A percentile compares a stretch with the other conserved stretches of the same genome.
These are phyloP conservation scores for Pseudohalonectria lignicola DNA, from an alignment of 2,329 filamentous ascomycete species.

Conservation along the genomic window DNA sequence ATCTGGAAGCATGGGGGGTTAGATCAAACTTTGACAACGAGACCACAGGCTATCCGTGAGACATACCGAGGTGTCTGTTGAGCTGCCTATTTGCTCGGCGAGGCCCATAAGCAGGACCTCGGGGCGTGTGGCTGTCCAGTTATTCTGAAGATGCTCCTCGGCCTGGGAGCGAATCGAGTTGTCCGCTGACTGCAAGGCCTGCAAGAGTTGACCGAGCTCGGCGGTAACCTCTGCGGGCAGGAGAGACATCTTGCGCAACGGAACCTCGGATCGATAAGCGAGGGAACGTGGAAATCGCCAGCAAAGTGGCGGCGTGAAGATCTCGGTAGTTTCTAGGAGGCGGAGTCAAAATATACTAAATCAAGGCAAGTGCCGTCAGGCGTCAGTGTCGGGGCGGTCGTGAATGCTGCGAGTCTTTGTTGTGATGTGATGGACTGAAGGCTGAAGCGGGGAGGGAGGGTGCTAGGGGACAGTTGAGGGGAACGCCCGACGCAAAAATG, in stretches of 20 bases:
- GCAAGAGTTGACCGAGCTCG: slow-evolving; percentile 76
- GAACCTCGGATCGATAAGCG: slow-evolving; percentile 1
- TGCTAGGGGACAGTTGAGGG: too few relatives aligned
- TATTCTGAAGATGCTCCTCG: slow-evolving; percentile 81
- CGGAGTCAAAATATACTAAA: too few relatives aligned
- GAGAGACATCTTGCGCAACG: slow-evolving; percentile 56
- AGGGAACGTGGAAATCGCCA: too few relatives aligned
- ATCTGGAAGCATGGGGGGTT: slow-evolving; percentile 39
- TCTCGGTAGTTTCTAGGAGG: too few relatives aligned
- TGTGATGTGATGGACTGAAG: too few relatives aligned
- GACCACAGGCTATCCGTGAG: neutral
- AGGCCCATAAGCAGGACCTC: slow-evolving; percentile 89
- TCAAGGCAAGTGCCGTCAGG: too few relatives aligned
- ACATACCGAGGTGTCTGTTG: slow-evolving; percentile 61
- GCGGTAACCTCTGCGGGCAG: slow-evolving; percentile 74
- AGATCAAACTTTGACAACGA: neutral
- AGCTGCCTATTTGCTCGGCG: slow-evolving; percentile 77
- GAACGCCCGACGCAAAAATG: too few relatives aligned
- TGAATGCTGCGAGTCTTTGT: too few relatives aligned
- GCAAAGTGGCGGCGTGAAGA: too few relatives aligned
- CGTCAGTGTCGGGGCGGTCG: too few relatives aligned
- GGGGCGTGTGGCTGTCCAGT: slow-evolving; percentile 74
- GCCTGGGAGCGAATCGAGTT: slow-evolving; percentile 77
- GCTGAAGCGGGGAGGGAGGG: too few relatives aligned
- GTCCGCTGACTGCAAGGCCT: slow-evolving; percentile 80